Conservation (phyloP, 2,329 filamentous ascomycete genomes). For the Cercospora zeina region DNA sequence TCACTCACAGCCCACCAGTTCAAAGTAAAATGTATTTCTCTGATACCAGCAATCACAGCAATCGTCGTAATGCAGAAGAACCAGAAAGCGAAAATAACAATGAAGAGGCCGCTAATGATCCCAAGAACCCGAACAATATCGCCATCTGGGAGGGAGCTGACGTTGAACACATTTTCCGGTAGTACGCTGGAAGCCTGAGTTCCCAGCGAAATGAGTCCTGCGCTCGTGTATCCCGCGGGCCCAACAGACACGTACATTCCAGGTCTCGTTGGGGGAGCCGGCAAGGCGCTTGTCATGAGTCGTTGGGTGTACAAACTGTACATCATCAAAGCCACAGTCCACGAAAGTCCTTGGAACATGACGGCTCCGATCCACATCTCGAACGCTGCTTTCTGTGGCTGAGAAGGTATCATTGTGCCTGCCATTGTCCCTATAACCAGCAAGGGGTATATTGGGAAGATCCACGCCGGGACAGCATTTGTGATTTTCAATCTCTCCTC, state of each 20-base stretch:
- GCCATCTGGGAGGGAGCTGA: slow-evolving; percentile 38
- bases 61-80: slow-evolving; percentile 51
- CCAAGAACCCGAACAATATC: slow-evolving; percentile 47
- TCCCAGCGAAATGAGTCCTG: slow-evolving; percentile 53
- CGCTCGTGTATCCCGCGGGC: slow-evolving; percentile 46
- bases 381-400: slow-evolving; percentile 47
- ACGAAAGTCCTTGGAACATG: slow-evolving; percentile 50
- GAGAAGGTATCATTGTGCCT: slow-evolving; percentile 4
- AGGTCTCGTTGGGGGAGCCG: slow-evolving; percentile 45
- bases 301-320: slow-evolving; percentile 48
- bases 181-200: slow-evolving; percentile 44
- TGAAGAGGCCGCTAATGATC: slow-evolving; percentile 47
- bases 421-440: background rate
- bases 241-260: slow-evolving; percentile 58
- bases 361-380: slow-evolving; percentile 49
- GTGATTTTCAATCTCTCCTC: slow-evolving; percentile 2
- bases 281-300: slow-evolving; percentile 48
- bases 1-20: slow-evolving; percentile 57
- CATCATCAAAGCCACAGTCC: slow-evolving; percentile 48
- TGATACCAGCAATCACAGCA: slow-evolving; percentile 42
- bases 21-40: slow-evolving; percentile 51
- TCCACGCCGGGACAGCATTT: background rate
- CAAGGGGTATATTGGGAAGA: background rate
- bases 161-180: slow-evolving; percentile 40
- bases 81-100: slow-evolving; percentile 54